Conservation (phyloP, 805 yeast species). For the Nakazawaea ishiwadae region DNA sequence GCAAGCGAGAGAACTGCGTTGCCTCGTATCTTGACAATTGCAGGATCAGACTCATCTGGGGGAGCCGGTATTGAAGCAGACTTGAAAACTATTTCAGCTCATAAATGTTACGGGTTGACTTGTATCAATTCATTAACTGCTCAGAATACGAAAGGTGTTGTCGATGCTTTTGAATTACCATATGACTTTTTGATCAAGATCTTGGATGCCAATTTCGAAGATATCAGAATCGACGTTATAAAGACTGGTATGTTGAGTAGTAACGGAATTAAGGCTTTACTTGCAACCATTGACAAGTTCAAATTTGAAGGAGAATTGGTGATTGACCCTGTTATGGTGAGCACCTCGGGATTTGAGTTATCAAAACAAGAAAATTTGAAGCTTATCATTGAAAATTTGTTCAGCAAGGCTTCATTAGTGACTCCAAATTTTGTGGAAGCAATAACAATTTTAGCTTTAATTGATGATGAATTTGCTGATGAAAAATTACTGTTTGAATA, state of each 20-base stretch:
- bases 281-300: slow-evolving; percentile 27
- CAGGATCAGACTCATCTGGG: slow-evolving; percentile 83
- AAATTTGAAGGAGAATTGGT: slow-evolving; percentile 38
- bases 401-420: slow-evolving; percentile 51
- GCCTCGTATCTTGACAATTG: slow-evolving; percentile 43
- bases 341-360: slow-evolving; percentile 70
- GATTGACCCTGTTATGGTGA: slow-evolving; percentile 80
- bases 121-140: slow-evolving; percentile 78
- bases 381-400: slow-evolving; percentile 35
- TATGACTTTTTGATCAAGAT: slow-evolving; percentile 40
- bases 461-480: slow-evolving; percentile 20
- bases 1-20: slow-evolving; percentile 3
- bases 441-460: slow-evolving; percentile 27
- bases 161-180: slow-evolving; percentile 36
- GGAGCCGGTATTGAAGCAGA: slow-evolving; percentile 95
- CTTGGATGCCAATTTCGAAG: slow-evolving; percentile 50
- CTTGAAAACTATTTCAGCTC: slow-evolving; percentile 70
- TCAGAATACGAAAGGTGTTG: slow-evolving; percentile 57
- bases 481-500: slow-evolving; percentile 29
- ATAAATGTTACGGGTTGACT: slow-evolving; percentile 71
- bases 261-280: slow-evolving; percentile 47
- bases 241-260: slow-evolving; percentile 76
- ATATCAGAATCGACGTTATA: slow-evolving; percentile 58
- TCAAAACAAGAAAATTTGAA: slow-evolving; percentile 42
- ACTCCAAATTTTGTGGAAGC: slow-evolving; percentile 83